Evolutionary conservation across 2,329 filamentous ascomycete genomes (phyloP).

Genomic region (Colletotrichum sp.): DNA sequence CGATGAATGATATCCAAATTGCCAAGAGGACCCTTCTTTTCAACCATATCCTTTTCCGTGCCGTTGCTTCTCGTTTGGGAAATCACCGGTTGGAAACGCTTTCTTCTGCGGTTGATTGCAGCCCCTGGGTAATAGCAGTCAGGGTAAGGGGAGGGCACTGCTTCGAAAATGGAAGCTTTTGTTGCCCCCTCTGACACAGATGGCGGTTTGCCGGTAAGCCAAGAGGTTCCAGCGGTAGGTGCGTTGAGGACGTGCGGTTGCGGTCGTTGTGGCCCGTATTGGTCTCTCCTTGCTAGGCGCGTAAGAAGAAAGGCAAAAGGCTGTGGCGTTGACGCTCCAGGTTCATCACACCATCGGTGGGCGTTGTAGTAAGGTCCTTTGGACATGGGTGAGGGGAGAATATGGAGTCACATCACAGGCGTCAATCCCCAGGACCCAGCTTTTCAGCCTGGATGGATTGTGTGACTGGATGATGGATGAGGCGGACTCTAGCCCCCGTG

Average conservation of each 20-base stretch:
- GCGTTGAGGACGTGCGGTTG: not conserved
- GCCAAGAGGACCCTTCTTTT: slow-evolving; percentile 16
- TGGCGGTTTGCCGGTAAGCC: slow-evolving; percentile 7
- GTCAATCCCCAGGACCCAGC: not conserved
- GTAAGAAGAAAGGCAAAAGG: not conserved
- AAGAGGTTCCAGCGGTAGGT: not conserved
- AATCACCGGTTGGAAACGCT: not conserved
- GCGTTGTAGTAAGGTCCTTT: not conserved
- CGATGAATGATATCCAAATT: not conserved
- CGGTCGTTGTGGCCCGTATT: not conserved
- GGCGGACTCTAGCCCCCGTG: not conserved
- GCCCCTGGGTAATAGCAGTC: not conserved
- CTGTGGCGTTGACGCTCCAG: slow-evolving; percentile 5
- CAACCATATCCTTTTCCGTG: not conserved
- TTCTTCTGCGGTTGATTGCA: slow-evolving; percentile 2
- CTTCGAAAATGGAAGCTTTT: not conserved
- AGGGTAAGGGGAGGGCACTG: not conserved
- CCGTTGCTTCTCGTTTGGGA: not conserved
- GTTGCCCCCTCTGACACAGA: not conserved
- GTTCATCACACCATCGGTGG: slow-evolving; percentile 11
- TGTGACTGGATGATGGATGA: slow-evolving; percentile 1
- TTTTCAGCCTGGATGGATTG: not conserved
- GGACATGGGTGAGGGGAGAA: not conserved
- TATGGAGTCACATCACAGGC: not conserved
- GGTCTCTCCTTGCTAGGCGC: not conserved